Conservation (phyloP, 164 flowering plant species). For the Amborella trichopoda region DNA sequence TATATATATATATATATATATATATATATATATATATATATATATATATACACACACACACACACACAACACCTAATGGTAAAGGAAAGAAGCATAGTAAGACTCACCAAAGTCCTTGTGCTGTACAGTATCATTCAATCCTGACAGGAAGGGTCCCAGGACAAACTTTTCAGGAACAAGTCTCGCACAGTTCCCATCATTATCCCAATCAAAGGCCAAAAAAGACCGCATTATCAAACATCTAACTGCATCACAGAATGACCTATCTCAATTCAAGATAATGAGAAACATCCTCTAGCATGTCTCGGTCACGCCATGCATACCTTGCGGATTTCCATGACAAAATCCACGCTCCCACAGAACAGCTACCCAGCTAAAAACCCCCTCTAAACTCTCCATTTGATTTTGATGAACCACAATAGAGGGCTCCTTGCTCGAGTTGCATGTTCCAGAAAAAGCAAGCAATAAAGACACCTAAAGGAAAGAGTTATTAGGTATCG, state of each 20-base stretch:
- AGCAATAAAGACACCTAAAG: no score
- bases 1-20: not conserved
- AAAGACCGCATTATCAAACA: constrained; percentile 89
- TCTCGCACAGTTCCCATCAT: constrained; percentile 26
- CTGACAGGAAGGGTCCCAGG: constrained; percentile 67
- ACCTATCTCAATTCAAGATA: not conserved
- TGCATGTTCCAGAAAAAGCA: no score
- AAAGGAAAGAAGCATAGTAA: not conserved
- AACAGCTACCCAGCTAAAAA: constrained; percentile 64
- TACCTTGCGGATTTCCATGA: constrained; percentile 97
- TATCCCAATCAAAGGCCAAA: constrained; percentile 61
- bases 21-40: not conserved
- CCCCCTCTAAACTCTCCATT: constrained; percentile 31
- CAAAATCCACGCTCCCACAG: constrained; percentile 81
- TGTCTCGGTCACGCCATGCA: not conserved
- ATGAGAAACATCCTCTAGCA: no score
- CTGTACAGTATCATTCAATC: constrained; percentile 78
- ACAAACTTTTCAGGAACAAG: constrained; percentile 67
- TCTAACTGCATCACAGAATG: constrained; percentile 48
- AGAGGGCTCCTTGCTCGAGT: no score
- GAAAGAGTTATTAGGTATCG: no score
- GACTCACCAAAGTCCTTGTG: constrained; percentile 92
- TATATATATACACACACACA: no score
- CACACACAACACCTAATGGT: no score
- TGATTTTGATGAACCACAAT: constrained; percentile 22